Base-by-base conservation (phyloP, 2,329 filamentous ascomycete species). In the Epichloe sibirici region DNA sequence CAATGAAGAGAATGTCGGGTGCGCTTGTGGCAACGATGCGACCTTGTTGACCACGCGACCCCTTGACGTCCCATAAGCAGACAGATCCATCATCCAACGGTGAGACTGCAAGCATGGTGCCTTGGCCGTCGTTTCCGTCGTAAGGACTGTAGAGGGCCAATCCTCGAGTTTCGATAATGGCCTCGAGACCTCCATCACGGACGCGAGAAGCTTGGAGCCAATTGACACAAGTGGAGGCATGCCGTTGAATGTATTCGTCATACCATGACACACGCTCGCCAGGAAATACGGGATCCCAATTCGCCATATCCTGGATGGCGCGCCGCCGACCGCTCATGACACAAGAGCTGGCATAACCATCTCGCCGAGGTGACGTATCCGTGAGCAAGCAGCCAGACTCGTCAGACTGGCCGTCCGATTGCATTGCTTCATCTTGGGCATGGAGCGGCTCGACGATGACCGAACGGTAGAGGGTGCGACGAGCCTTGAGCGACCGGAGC, bases 21-120 rank as follows among this genome's bases (percentile, higher is more conserved):
- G 70, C 70, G 65, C 86, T 93, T 56, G 77, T 77, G 1, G 78
- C 81, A 11, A 87, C 58, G 35, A 93, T 78, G 3, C 74, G 77
- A 2, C 87, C 86, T 57, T 75, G 77, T 56, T 64, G 73, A 5
- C 68, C 68, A 47, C 70, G 70, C 34, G 74, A 77, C 1, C 77
- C 78, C 51, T 77, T 81, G 49, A 88, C 71, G 62, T 95, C 86
- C 90, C 90, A 96, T 6, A 95, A 69, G 59, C 85, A 88, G n/a
- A 96, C 77, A 49, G 87, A 89, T 0, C 90, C 90, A 63, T 96
- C 88, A 53, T 94, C 88, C 7, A 95, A 72, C 2, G 90, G 88
- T 0, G 86, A 84, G 15, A 95, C 76, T 0, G 88, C 82, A 51
- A 83, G 73, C 56, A 75, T 56, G 3, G 69, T 70, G 34, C 68